phyloP scores from a whole-genome alignment of 2,329 filamentous ascomycete genomes.

The Botrytis cinerea region DNA sequence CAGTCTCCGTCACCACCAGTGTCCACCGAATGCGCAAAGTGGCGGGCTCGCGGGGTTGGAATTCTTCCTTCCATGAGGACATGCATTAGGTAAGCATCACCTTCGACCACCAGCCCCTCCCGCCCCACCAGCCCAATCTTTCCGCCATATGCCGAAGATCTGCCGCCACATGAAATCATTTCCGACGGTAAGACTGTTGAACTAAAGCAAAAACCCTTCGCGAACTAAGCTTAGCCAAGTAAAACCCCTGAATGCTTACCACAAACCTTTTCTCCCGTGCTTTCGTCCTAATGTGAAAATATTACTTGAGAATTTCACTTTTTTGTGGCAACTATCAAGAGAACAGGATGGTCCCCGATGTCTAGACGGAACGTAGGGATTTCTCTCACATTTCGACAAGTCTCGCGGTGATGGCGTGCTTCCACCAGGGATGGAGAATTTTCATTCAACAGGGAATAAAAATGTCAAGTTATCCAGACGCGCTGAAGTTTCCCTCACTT shows the following conservation, averaged over 20 bases:
- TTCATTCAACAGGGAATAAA: slow-evolving; percentile 14
- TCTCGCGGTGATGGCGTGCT: slow-evolving; percentile 19
- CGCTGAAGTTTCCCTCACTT: not conserved
- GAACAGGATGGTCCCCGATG: slow-evolving; percentile 3
- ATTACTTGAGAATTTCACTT: slow-evolving; percentile 19
- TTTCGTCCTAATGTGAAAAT: slow-evolving; percentile 3
- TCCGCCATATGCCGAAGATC: not conserved
- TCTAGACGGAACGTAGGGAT: not conserved
- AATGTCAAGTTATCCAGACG: slow-evolving; percentile 15
- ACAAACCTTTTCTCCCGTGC: slow-evolving; percentile 1
- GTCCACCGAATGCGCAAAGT: not conserved
- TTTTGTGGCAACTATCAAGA: slow-evolving; percentile 12
- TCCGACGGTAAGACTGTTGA: not conserved
- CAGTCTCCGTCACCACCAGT: not conserved
- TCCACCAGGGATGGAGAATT: slow-evolving; percentile 2
- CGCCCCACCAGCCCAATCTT: not conserved
- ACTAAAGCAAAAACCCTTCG: not conserved
- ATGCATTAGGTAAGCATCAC: not conserved
- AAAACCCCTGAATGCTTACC: slow-evolving; percentile 16
- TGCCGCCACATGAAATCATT: not conserved
- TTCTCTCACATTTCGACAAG: slow-evolving; percentile 14
- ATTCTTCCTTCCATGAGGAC: not conserved
- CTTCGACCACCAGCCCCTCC: not conserved
- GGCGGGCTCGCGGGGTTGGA: not conserved
- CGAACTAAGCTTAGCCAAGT: slow-evolving; percentile 11